Evolutionary conservation across 345 rosid species (phyloP), one percentile per base, ranked within the genome.

Genomic region (Sapria himalayana): DNA sequence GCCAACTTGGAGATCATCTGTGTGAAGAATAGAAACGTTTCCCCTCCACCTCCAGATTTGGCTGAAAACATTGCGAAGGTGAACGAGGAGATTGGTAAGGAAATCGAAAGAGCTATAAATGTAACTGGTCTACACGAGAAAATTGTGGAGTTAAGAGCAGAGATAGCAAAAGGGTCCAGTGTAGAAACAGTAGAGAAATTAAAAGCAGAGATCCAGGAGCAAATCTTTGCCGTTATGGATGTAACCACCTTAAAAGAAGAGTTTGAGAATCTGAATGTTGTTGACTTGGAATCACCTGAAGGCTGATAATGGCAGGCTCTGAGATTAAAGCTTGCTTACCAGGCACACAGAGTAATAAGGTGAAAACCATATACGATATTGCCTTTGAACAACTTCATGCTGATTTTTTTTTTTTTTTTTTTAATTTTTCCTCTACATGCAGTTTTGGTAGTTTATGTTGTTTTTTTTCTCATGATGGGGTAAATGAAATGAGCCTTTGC

Each of bases 291-390:
- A 41, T 50, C 64, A 18, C 29, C 45, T 32, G 24, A n/a, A 6
- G 62, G 50, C 57, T 36, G 65, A 64, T 10, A 68, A 48, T 10
- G 65, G 64, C 33, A 55, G 67, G 39, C 49, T 23, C 12, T 57
- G 54, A 57, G 9, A 34, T 21, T 19, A 16, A 4, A 27, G 31
- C 9, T 39, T 39, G 18, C n/a, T n/a, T n/a, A n/a, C n/a, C n/a
- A n/a, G n/a, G n/a, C n/a, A n/a, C n/a, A n/a, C n/a, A n/a, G n/a
- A n/a, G n/a, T n/a, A n/a, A n/a, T n/a, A n/a, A n/a, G n/a, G n/a
- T n/a, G n/a, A n/a, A n/a, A n/a, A n/a, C n/a, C n/a, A n/a, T n/a
- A n/a, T n/a, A n/a, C n/a, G n/a, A n/a, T n/a, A n/a, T n/a, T n/a
- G n/a, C n/a, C n/a, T n/a, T n/a, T n/a, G n/a, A n/a, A n/a, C n/a